Conservation (phyloP, 139 green algal genomes). For the Picochlorum sp. region DNA sequence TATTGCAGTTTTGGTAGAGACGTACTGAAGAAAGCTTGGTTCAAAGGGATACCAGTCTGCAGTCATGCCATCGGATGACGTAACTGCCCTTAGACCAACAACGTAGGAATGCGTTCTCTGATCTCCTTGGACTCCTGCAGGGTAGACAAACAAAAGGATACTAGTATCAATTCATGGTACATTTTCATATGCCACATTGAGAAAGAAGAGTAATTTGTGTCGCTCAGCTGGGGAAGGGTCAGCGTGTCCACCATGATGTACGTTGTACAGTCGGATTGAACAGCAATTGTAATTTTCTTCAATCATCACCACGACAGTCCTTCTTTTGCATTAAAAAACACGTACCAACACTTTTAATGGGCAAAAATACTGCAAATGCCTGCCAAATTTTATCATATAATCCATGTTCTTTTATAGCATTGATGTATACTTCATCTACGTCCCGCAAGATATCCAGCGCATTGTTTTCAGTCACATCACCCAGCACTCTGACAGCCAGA, state of each 20-base stretch:
- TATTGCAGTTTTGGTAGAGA: conserved; percentile 89
- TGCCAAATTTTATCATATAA: conserved; percentile 99
- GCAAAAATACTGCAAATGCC: conserved; percentile 98
- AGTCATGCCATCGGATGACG: conserved; percentile 93
- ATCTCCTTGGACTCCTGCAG: conserved; percentile 82
- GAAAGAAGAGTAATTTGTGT: not conserved
- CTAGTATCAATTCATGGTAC: too few relatives aligned
- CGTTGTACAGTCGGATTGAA: conserved; percentile 29
- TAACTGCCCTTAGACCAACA: conserved; percentile 83
- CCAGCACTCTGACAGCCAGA: conserved; percentile 90
- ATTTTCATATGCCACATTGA: not conserved
- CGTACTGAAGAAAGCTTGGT: conserved; percentile 79
- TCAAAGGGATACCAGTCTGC: conserved; percentile 98
- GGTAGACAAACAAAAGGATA: not conserved
- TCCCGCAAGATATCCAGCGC: conserved; percentile 31
- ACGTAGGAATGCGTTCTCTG: conserved; percentile 91
- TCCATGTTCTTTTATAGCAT: conserved; percentile 82
- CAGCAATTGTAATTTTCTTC: conserved; percentile 27
- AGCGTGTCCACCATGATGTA: conserved; percentile 18
- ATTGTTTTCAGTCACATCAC: conserved; percentile 73
- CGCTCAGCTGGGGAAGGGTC: conserved; percentile 32
- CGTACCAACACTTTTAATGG: conserved; percentile 69
- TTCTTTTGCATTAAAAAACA: not conserved
- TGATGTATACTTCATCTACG: conserved; percentile 97
- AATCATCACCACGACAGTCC: conserved; percentile 15